Evolutionary conservation across 2,329 filamentous ascomycete genomes (phyloP).

Genomic region (Fusarium lateritium): DNA sequence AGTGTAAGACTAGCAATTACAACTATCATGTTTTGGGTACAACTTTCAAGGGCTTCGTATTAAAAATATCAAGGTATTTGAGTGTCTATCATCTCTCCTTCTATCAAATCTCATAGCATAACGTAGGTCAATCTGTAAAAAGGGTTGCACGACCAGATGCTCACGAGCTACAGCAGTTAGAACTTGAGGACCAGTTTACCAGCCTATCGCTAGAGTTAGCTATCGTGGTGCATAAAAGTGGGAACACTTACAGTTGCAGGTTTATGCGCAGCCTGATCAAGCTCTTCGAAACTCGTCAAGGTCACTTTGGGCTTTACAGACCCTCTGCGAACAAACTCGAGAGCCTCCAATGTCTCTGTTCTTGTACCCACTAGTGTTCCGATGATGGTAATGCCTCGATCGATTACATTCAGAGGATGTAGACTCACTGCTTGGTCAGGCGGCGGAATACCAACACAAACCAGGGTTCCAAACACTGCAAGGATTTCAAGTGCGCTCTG

Average conservation of each 20-base stretch:
- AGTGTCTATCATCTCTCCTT: no score
- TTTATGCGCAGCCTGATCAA: background rate
- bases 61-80: no score
- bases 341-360: slow-evolving; percentile 57
- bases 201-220: no score
- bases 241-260: slow-evolving; percentile 1
- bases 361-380: slow-evolving; percentile 57
- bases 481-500: slow-evolving; percentile 51
- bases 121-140: no score
- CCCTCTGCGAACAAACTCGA: slow-evolving; percentile 55
- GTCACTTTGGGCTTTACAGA: slow-evolving; percentile 30
- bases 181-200: slow-evolving; percentile 8
- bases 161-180: background rate
- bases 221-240: no score
- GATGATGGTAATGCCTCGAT: slow-evolving; percentile 53
- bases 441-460: slow-evolving; percentile 57
- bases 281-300: background rate
- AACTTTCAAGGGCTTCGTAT: no score
- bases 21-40: no score
- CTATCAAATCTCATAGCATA: no score
- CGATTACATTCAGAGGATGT: slow-evolving; percentile 56
- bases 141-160: no score
- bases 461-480: slow-evolving; percentile 55
- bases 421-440: slow-evolving; percentile 46
- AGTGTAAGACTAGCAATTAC: no score